phyloP scores from a whole-genome alignment of 2,329 filamentous ascomycete genomes.

The Colletotrichum limetticola region DNA sequence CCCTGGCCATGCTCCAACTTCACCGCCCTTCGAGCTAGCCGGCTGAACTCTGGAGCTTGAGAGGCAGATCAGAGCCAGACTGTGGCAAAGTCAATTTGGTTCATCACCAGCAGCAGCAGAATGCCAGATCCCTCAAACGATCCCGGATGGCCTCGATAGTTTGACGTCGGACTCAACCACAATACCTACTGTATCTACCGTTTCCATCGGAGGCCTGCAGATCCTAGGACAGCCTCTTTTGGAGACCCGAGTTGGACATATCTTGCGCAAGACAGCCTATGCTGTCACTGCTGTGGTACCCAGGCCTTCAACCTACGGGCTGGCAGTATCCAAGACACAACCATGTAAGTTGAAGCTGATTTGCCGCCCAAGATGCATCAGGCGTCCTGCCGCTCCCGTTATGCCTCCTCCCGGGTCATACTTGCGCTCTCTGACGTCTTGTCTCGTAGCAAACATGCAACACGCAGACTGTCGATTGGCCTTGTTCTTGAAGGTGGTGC shows the following conservation, averaged over 20 bases:
- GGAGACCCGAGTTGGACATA: not conserved
- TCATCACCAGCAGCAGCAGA: not conserved
- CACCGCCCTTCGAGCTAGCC: not conserved
- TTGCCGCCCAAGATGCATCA: conserved; percentile 12
- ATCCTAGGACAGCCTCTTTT: not conserved
- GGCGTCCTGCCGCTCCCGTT: conserved; percentile 16
- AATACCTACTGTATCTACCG: not conserved
- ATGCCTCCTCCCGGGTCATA: not conserved
- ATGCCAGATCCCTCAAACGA: not conserved
- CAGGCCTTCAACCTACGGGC: not conserved
- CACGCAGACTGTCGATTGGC: conserved; percentile 6
- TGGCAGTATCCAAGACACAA: conserved; percentile 2
- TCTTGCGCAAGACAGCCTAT: not conserved
- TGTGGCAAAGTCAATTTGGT: not conserved
- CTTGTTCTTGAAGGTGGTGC: conserved; percentile 13
- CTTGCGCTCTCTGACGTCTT: conserved; percentile 12
- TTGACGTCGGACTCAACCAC: not conserved
- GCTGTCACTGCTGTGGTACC: not conserved
- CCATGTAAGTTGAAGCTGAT: not conserved
- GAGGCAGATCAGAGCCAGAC: not conserved
- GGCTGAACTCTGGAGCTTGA: not conserved
- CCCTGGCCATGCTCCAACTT: not conserved
- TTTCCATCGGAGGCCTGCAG: not conserved
- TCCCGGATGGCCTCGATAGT: not conserved
- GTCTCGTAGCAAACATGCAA: conserved; percentile 2